Base-by-base conservation (phyloP, 2,329 filamentous ascomycete genomes). In the Penicillium verrucosum region DNA sequence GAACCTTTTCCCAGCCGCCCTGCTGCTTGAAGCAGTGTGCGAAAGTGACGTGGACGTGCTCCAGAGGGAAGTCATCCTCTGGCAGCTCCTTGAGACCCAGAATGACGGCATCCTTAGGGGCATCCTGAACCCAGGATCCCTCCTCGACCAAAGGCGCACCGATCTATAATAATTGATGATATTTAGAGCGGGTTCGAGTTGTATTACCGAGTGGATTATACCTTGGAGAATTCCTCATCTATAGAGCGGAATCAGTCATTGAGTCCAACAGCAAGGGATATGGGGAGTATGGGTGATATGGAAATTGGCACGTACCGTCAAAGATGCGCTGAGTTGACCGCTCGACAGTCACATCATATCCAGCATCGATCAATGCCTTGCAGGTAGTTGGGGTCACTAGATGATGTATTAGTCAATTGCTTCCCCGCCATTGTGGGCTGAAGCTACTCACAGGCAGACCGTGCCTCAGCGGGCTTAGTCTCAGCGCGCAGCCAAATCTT, bases 61-160 rank as follows among this genome's bases (percentile, higher is more conserved):
- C 84, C 51, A 92, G 82, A 41, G 88, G 86, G 68, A 85, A 65
- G 58, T 84, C 82, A 69, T 90, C 86, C 65, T 88, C 87, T 25
- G 86, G 86, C 11, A 92, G 81, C 77, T 92, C 89, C 81, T 92
- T 92, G 58, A 92, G 80, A 40, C 89, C 89, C 56, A 92, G 75
- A 59, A 92, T 86, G 67, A 91, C 84, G 69, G 89, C 81, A 60
- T 89, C 85, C 62, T 79, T 76, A 38, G 88, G 85, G 1, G 85
- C 88, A 56, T 88, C 79, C 52, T 80, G 79, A 34, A 71, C 73
- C 89, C 89, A 92, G 48, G 81, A 83, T 41, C 87, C 85, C 61
- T 85, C 82, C 14, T 83, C 80, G 14, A 91, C 84, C 23, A 92
- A 78, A 14, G 78, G 82, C 43, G 86, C 86, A 47, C 88, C 88